These are phyloP conservation scores for Aspergillus niger DNA, from an alignment of 2,329 filamentous ascomycete genomes.

Conservation along the genomic window DNA sequence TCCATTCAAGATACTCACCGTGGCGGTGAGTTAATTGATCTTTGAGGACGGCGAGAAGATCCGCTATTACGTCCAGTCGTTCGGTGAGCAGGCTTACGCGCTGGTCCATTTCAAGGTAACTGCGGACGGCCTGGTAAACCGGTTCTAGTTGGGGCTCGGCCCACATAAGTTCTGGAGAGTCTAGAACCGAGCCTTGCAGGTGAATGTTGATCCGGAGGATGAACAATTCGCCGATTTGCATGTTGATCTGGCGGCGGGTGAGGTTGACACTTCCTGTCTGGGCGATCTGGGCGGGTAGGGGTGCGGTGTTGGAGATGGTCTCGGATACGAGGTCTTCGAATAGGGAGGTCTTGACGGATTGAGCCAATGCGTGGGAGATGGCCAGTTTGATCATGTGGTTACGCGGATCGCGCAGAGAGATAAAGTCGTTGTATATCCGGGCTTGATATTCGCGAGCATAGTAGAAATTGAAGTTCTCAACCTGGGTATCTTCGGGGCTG, in stretches of 20 bases:
- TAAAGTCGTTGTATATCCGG: constrained; percentile 99
- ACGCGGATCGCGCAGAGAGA: constrained; percentile 86
- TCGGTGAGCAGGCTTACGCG: constrained; percentile 86
- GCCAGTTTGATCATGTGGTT: constrained; percentile 99
- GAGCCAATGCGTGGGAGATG: constrained; percentile 91
- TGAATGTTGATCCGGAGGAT: constrained; percentile 98
- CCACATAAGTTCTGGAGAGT: constrained; percentile 98
- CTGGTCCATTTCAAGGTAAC: constrained; percentile 98
- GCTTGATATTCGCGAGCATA: constrained; percentile 98
- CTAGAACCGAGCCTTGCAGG: constrained; percentile 91
- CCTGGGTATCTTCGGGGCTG: constrained; percentile 83
- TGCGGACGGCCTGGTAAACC: constrained; percentile 91
- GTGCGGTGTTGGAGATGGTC: constrained; percentile 89
- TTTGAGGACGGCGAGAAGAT: constrained; percentile 88
- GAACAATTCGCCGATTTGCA: constrained; percentile 98
- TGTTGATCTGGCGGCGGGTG: constrained; percentile 89
- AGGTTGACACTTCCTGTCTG: constrained; percentile 89
- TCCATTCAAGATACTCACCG: constrained; percentile 86
- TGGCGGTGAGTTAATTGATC: constrained; percentile 94
- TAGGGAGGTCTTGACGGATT: constrained; percentile 95
- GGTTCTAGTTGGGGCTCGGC: constrained; percentile 95
- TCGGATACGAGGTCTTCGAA: constrained; percentile 95
- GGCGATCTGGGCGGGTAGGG: constrained; percentile 90
- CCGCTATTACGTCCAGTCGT: constrained; percentile 87
- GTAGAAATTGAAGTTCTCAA: constrained; percentile 99